Percentiles rank a stretch among this genome's conserved stretches.
Evolutionary conservation across 345 rosid species (phyloP).

Genomic region (Gossypium stocksii): DNA sequence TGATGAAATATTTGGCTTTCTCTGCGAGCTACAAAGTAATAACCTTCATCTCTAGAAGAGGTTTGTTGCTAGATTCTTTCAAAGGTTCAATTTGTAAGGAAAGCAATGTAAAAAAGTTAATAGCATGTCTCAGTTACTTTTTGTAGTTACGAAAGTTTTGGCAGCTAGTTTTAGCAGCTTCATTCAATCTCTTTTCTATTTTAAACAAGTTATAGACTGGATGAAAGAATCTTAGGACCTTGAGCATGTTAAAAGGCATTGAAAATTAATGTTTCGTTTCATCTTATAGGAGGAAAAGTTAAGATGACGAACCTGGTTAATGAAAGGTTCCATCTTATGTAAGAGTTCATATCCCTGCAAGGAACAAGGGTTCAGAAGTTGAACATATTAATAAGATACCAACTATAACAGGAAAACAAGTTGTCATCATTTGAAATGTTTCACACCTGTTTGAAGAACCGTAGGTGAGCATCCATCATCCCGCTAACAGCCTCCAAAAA

Average conservation of each 20-base stretch:
- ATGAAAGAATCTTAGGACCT: neutral
- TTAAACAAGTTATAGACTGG: neutral
- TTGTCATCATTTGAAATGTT: conserved; percentile 12
- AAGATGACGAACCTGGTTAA: conserved; percentile 51
- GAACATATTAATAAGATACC: neutral
- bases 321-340: conserved; percentile 73
- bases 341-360: conserved; percentile 71
- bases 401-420: neutral
- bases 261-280: neutral
- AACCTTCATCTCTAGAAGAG: neutral
- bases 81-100: neutral
- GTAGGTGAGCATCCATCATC: conserved; percentile 69
- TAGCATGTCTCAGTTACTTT: neutral
- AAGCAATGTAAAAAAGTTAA: neutral
- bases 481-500: conserved; percentile 71
- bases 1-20: neutral
- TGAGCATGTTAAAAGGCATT: neutral
- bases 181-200: neutral
- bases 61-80: neutral
- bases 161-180: neutral
- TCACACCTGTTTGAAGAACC: conserved; percentile 63
- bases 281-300: neutral
- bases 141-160: neutral
- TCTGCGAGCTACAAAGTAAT: neutral
- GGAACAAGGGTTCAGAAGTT: conserved; percentile 15